These are phyloP conservation scores for Nakazawaea populi DNA, from an alignment of 805 yeast species.

Conservation along the genomic window DNA sequence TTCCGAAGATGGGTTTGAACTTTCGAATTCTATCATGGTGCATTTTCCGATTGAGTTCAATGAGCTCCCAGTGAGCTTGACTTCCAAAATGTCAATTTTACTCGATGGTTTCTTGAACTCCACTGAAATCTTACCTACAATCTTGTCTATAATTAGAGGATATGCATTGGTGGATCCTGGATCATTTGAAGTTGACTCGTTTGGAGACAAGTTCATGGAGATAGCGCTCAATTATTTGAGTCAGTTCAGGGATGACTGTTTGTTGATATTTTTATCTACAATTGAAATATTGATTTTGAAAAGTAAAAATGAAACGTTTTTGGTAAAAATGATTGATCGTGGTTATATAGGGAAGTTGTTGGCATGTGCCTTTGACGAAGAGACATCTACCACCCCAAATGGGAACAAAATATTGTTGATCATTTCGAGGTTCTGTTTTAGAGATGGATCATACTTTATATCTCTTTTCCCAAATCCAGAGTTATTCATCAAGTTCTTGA, in stretches of 20 bases:
- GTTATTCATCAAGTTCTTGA: constrained; percentile 16
- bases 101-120: constrained; percentile 57
- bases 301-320: constrained; percentile 14
- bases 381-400: constrained; percentile 33
- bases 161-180: constrained; percentile 47
- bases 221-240: constrained; percentile 48
- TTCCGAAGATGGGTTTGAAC: constrained; percentile 81
- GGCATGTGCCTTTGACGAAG: constrained; percentile 31
- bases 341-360: constrained; percentile 39
- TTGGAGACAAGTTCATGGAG: constrained; percentile 36
- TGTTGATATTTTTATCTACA: constrained; percentile 46
- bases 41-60: constrained; percentile 41
- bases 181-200: constrained; percentile 29
- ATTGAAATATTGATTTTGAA: constrained; percentile 41
- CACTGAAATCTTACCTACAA: constrained; percentile 67
- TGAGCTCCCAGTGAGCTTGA: constrained; percentile 31
- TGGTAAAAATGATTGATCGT: constrained; percentile 30
- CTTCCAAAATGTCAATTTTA: constrained; percentile 43
- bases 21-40: constrained; percentile 70
- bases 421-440: constrained; percentile 31
- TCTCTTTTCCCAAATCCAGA: constrained; percentile 15
- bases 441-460: constrained; percentile 27
- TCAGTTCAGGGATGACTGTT: constrained; percentile 66
- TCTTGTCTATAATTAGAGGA: constrained; percentile 57
- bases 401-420: constrained; percentile 32